A percentile compares a stretch with the other conserved stretches of the same genome.
Evolutionary conservation across 805 yeast species (phyloP).

Genomic region (Kodamaea leandrae): DNA sequence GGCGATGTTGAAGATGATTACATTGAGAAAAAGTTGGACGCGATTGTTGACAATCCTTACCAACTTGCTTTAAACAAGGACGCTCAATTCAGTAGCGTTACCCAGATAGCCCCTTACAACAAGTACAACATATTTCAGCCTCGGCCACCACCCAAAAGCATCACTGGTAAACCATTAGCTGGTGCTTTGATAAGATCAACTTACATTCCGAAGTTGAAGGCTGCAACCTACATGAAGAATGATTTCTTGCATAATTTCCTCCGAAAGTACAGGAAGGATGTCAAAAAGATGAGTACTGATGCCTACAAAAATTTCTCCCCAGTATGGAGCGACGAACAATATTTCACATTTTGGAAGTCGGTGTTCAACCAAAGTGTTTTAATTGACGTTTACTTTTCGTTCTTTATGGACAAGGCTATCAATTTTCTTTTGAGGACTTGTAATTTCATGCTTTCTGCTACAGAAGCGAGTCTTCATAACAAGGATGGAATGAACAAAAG

Average conservation of each 20-base stretch:
- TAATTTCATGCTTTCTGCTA: slow-evolving; percentile 10
- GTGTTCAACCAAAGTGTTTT: slow-evolving; percentile 28
- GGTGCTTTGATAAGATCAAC: slow-evolving; percentile 17
- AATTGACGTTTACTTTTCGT: slow-evolving; percentile 31
- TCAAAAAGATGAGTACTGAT: slow-evolving; percentile 16
- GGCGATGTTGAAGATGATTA: not conserved
- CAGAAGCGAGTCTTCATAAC: slow-evolving; percentile 8
- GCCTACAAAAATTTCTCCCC: slow-evolving; percentile 20
- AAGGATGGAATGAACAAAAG: not conserved
- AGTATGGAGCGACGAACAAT: slow-evolving; percentile 23
- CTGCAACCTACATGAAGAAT: slow-evolving; percentile 13
- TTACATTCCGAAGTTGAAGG: slow-evolving; percentile 14
- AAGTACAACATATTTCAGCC: slow-evolving; percentile 11
- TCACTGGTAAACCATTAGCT: slow-evolving; percentile 18
- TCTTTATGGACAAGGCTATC: slow-evolving; percentile 37
- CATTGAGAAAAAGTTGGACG: not conserved
- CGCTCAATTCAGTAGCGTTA: slow-evolving; percentile 7
- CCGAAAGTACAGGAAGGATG: slow-evolving; percentile 8
- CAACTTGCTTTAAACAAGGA: slow-evolving; percentile 3
- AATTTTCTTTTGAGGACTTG: slow-evolving; percentile 24
- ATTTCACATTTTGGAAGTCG: slow-evolving; percentile 29
- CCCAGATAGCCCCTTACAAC: slow-evolving; percentile 3
- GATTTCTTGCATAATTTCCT: slow-evolving; percentile 16
- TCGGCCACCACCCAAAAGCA: slow-evolving; percentile 9
- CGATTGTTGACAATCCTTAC: not conserved